These are phyloP conservation scores for Myriosclerotinia duriaeana DNA, from an alignment of 2,329 filamentous ascomycete genomes.

Conservation along the genomic window DNA sequence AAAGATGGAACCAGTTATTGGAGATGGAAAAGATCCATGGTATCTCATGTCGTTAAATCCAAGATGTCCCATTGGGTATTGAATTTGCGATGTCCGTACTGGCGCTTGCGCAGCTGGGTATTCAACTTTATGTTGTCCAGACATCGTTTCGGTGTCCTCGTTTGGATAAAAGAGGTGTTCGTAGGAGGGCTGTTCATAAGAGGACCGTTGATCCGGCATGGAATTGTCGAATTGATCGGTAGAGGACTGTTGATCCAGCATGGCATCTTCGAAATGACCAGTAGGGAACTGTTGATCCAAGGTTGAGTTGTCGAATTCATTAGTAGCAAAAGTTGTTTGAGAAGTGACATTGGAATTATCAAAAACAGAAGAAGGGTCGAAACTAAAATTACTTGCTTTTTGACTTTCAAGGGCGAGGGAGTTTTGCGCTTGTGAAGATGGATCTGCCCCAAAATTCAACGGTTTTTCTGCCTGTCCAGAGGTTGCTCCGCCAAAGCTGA, in stretches of 20 bases:
- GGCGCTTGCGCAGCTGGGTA: slow-evolving; percentile 13
- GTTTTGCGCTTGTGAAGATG: slow-evolving; percentile 13
- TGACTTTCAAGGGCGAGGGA: slow-evolving; percentile 14
- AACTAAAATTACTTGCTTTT: slow-evolving; percentile 22
- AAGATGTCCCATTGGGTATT: neutral
- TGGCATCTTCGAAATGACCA: neutral
- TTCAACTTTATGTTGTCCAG: slow-evolving; percentile 1
- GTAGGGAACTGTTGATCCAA: neutral
- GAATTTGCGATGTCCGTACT: neutral
- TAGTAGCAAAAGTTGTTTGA: neutral
- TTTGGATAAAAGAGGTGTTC: neutral
- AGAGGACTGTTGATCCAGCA: neutral
- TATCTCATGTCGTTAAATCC: neutral
- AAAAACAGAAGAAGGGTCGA: neutral
- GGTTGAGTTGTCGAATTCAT: neutral
- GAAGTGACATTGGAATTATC: slow-evolving; percentile 2
- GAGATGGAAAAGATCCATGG: neutral
- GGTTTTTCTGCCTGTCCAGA: slow-evolving; percentile 10
- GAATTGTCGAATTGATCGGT: neutral
- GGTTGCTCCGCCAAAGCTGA: slow-evolving; percentile 15
- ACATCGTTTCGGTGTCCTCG: neutral
- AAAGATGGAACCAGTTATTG: neutral
- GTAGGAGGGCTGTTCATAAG: too few relatives aligned
- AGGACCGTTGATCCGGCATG: neutral
- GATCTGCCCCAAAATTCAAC: slow-evolving; percentile 14